Percentiles rank a stretch among this genome's conserved stretches.
Conservation (phyloP, 116 monocot species). For the Trichopus zeylanicus region DNA sequence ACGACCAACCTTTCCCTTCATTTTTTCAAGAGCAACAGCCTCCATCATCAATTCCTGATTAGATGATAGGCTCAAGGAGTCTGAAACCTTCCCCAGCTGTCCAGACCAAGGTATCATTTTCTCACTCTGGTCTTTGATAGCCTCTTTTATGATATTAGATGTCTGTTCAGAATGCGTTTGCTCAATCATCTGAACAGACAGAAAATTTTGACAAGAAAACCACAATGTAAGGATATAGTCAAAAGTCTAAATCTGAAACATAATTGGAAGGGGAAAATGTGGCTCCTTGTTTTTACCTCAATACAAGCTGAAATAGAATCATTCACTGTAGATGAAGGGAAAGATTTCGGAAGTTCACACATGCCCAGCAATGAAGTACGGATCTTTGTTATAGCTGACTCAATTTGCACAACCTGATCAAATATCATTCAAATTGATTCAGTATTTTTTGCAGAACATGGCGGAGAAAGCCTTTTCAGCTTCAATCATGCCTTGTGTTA, state of each 20-base stretch:
- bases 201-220: conserved; percentile 6
- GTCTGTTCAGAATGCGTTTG: conserved; percentile 25
- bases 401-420: conserved; percentile 52
- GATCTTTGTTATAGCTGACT: conserved; percentile 38
- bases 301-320: conserved; percentile 18
- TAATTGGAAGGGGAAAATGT: neutral
- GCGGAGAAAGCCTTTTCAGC: neutral
- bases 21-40: conserved; percentile 69
- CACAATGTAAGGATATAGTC: neutral
- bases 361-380: conserved; percentile 18
- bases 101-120: conserved; percentile 29
- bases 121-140: conserved; percentile 38
- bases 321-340: conserved; percentile 7
- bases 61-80: conserved; percentile 52
- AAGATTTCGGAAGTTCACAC: conserved; percentile 23
- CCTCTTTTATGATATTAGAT: conserved; percentile 39
- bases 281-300: conserved; percentile 33
- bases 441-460: neutral
- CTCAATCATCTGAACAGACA: conserved; percentile 37
- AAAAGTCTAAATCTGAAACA: neutral
- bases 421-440: neutral
- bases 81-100: conserved; percentile 34
- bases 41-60: conserved; percentile 84
- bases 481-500: neutral
- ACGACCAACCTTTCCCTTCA: conserved; percentile 30